These are phyloP conservation scores for Lichenothelia convexa DNA, from an alignment of 495 filamentous ascomycete genomes.

Conservation along the genomic window DNA sequence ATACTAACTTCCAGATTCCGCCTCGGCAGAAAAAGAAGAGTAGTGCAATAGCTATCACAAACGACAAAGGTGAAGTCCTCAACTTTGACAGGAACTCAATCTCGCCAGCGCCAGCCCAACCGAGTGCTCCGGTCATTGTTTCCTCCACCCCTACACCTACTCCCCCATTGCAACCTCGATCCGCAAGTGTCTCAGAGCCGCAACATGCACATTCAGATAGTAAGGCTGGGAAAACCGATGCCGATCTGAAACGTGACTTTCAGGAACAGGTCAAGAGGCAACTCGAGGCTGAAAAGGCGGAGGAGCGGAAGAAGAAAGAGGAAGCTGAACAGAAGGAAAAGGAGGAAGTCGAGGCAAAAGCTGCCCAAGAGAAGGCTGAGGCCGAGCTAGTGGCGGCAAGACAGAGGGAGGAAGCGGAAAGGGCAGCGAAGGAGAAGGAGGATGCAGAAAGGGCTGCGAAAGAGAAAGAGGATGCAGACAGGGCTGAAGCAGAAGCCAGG, in stretches of 20 bases:
- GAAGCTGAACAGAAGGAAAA: conserved; percentile 29
- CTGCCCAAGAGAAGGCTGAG: conserved; percentile 12
- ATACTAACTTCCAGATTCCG: conserved; percentile 34
- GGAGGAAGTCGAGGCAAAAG: conserved; percentile 24
- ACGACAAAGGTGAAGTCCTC: conserved; percentile 48
- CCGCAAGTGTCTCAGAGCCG: conserved; percentile 31
- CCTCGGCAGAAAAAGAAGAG: conserved; percentile 35
- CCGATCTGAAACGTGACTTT: conserved; percentile 53
- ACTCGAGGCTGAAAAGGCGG: conserved; percentile 36
- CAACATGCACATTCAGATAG: conserved; percentile 38
- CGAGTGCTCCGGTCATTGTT: conserved; percentile 40
- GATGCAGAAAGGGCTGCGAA: conserved; percentile 27
- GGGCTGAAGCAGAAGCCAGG: conserved; percentile 18
- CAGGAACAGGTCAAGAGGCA: conserved; percentile 47
- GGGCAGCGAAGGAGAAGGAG: conserved; percentile 23
- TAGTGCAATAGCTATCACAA: conserved; percentile 58
- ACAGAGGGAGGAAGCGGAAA: conserved; percentile 22
- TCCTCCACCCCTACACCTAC: conserved; percentile 32
- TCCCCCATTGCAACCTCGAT: conserved; percentile 40
- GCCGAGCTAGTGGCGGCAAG: conserved; percentile 27
- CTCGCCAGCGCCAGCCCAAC: conserved; percentile 35
- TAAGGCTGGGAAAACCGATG: conserved; percentile 42
- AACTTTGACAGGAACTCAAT: conserved; percentile 36
- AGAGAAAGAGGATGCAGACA: conserved; percentile 15
- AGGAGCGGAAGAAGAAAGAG: conserved; percentile 31